A percentile compares a stretch with the other conserved stretches of the same genome.
phyloP scores from a whole-genome alignment of 192 early-diverging fungal genomes.

The Linnemannia schmuckeri region DNA sequence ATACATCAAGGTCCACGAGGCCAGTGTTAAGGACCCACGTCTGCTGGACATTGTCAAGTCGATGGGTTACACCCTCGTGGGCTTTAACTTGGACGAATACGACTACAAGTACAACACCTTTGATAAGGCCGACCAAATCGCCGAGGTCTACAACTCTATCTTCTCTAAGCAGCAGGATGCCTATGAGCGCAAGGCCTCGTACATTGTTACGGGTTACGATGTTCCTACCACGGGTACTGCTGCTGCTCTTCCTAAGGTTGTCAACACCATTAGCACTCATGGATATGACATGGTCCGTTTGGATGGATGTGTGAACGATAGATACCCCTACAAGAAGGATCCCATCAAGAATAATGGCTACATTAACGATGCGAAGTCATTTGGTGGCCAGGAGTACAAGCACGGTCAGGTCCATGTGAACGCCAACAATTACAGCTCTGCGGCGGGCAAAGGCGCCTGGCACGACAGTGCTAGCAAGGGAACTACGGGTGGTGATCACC shows the following conservation, averaged over 20 bases:
- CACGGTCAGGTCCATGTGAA: conserved; percentile 57
- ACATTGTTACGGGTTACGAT: conserved; percentile 64
- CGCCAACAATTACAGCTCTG: neutral
- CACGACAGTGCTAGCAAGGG: neutral
- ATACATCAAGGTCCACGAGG: conserved; percentile 63
- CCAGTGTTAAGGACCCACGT: conserved; percentile 57
- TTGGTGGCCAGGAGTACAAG: conserved; percentile 58
- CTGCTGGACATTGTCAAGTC: conserved; percentile 53
- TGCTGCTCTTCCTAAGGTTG: conserved; percentile 58
- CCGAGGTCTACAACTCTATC: conserved; percentile 56
- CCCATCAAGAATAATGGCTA: conserved; percentile 41
- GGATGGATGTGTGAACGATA: conserved; percentile 66
- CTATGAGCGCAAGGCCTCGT: conserved; percentile 63
- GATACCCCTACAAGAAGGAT: conserved; percentile 62
- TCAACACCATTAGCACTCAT: conserved; percentile 57
- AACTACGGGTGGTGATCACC: neutral
- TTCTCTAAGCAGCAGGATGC: conserved; percentile 64
- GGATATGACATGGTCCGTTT: conserved; percentile 67
- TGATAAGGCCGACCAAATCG: conserved; percentile 44
- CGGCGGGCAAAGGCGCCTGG: neutral
- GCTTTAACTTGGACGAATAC: conserved; percentile 64
- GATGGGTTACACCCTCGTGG: conserved; percentile 60
- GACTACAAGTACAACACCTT: conserved; percentile 63
- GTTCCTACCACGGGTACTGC: conserved; percentile 63
- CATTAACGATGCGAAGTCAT: conserved; percentile 57